Percentiles rank a stretch among this genome's conserved stretches.
Conservation (phyloP, 2,329 filamentous ascomycete genomes). For the Arthrinium puccinioides region DNA sequence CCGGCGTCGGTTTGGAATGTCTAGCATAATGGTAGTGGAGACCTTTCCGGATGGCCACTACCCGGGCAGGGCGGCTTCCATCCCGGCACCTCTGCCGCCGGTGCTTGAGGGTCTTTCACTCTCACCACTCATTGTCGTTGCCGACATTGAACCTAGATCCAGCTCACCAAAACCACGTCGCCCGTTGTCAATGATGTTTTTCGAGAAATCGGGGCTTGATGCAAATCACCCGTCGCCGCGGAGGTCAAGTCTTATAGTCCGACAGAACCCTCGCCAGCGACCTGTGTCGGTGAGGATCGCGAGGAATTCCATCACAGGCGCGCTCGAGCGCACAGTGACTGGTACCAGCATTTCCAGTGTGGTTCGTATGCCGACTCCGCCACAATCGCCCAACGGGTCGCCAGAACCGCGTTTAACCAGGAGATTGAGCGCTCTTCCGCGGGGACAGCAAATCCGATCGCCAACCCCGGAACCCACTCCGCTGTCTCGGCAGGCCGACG, state of each 20-base stretch:
- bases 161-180: background rate
- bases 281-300: constrained; percentile 14
- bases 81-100: background rate
- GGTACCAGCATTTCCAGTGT: constrained; percentile 2
- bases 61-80: background rate
- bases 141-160: constrained; percentile 3
- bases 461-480: constrained; percentile 1
- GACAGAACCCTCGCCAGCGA: constrained; percentile 12
- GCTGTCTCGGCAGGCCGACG: background rate
- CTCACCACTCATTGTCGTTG: constrained; percentile 3
- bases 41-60: background rate
- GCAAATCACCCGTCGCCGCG: constrained; percentile 7
- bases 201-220: background rate
- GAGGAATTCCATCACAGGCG: constrained; percentile 14
- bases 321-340: constrained; percentile 6
- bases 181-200: background rate
- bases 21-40: constrained; percentile 19
- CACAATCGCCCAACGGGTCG: background rate
- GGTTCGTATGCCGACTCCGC: constrained; percentile 5
- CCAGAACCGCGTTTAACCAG: constrained; percentile 1
- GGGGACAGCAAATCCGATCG: too few species aligned
- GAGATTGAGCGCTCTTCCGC: background rate
- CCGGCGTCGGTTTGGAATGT: constrained; percentile 12
- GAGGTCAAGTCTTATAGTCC: constrained; percentile 13
- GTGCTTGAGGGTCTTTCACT: background rate